Conservation (phyloP, 768 basidiomycete species). For the Rhodotorula graminis region DNA sequence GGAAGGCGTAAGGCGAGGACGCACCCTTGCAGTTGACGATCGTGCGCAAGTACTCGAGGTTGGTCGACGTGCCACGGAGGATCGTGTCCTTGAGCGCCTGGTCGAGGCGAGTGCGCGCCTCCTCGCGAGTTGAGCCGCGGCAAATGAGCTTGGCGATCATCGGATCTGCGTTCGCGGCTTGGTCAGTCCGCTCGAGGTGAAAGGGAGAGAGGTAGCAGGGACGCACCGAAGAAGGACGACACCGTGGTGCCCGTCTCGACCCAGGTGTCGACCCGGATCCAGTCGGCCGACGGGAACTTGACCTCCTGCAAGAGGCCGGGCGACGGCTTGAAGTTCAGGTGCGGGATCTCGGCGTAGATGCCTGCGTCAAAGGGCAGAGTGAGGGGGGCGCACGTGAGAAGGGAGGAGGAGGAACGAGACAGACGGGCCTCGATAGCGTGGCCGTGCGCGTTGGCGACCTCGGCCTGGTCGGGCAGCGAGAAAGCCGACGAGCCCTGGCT, state of each 20-base stretch:
- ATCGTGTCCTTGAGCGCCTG: conserved; percentile 49
- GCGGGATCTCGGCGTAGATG: conserved; percentile 62
- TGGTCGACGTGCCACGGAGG: conserved; percentile 61
- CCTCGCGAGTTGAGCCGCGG: conserved; percentile 51
- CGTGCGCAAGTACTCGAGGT: conserved; percentile 54
- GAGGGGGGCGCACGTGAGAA: too few species aligned
- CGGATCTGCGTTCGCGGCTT: conserved; percentile 49
- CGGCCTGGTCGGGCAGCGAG: background rate
- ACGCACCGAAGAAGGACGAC: conserved; percentile 48
- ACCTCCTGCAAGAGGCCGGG: conserved; percentile 63
- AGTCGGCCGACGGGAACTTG: conserved; percentile 44
- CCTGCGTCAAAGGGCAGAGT: conserved; percentile 40
- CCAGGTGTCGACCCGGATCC: conserved; percentile 51
- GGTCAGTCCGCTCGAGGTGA: conserved; percentile 41
- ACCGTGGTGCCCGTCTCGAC: conserved; percentile 51
- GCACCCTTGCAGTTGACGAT: conserved; percentile 49
- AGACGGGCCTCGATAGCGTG: conserved; percentile 56
- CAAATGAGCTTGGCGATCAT: conserved; percentile 60
- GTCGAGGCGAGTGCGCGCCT: conserved; percentile 52
- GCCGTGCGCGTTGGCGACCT: conserved; percentile 4
- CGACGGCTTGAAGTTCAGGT: conserved; percentile 57
- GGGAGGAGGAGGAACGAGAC: background rate
- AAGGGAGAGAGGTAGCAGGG: background rate
- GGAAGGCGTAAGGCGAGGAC: background rate
- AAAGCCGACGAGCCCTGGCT: background rate